A percentile compares a stretch with the other conserved stretches of the same genome.
Conservation (phyloP, 2,329 filamentous ascomycete genomes). For the Fusarium nanum region DNA sequence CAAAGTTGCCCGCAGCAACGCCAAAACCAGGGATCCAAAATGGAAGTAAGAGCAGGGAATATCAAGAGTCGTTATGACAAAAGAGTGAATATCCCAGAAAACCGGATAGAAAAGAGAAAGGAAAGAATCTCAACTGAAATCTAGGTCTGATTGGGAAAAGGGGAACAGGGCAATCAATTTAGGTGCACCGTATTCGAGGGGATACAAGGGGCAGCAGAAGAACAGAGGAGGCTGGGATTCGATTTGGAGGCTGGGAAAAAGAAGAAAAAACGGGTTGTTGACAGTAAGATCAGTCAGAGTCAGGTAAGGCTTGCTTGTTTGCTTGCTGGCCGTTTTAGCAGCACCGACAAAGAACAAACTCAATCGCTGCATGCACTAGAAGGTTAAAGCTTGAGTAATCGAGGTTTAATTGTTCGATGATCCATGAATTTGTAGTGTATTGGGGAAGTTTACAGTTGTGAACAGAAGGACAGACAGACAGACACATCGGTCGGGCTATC, state of each 20-base stretch:
- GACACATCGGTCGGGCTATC: neutral
- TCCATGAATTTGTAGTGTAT: slow-evolving; percentile 6
- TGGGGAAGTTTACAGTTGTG: neutral
- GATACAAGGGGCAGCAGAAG: slow-evolving; percentile 7
- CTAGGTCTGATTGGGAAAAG: slow-evolving; percentile 12
- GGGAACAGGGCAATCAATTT: slow-evolving; percentile 27
- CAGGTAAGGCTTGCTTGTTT: neutral
- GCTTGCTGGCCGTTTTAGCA: slow-evolving; percentile 27
- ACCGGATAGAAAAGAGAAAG: neutral
- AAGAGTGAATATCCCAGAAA: slow-evolving; percentile 14
- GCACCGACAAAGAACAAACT: slow-evolving; percentile 20
- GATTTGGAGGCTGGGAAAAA: slow-evolving; percentile 32
- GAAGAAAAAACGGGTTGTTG: slow-evolving; percentile 19
- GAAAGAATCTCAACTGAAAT: neutral
- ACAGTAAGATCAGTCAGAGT: neutral
- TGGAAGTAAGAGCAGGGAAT: slow-evolving; percentile 21
- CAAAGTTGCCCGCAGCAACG: slow-evolving; percentile 45
- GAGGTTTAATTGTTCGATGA: slow-evolving; percentile 15
- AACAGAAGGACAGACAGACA: neutral
- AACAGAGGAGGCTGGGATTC: slow-evolving; percentile 29
- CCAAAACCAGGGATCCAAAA: slow-evolving; percentile 29
- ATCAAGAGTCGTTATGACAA: slow-evolving; percentile 4
- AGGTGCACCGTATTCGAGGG: slow-evolving; percentile 19
- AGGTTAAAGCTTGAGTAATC: neutral
- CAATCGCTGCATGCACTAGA: slow-evolving; percentile 21